Conservation (phyloP, 495 filamentous ascomycete species). For the Xylaria venustula region DNA sequence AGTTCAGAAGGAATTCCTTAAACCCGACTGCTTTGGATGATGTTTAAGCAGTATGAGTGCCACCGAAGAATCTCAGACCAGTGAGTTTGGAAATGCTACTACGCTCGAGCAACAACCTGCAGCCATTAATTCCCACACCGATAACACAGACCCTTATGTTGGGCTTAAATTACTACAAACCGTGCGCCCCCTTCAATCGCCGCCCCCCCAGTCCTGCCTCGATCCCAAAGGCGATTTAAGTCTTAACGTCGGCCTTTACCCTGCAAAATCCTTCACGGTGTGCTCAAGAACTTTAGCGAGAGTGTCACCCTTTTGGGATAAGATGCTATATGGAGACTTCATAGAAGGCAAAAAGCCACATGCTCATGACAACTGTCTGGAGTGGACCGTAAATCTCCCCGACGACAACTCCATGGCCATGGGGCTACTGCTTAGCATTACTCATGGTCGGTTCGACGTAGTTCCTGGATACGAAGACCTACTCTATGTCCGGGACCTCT, state of each 20-base stretch:
- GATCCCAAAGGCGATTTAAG: constrained; percentile 12
- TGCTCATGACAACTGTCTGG: not conserved
- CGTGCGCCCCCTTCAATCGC: no score
- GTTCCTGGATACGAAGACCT: constrained; percentile 17
- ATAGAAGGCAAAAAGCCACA: constrained; percentile 7
- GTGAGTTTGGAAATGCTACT: no score
- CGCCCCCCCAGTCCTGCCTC: not conserved
- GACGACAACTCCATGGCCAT: constrained; percentile 26
- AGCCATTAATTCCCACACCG: no score
- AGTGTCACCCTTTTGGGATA: constrained; percentile 28
- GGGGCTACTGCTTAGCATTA: constrained; percentile 24
- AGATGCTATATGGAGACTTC: constrained; percentile 27
- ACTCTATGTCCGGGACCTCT: constrained; percentile 18
- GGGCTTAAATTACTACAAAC: no score
- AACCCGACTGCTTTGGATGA: no score
- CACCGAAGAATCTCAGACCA: no score
- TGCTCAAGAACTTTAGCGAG: constrained; percentile 21
- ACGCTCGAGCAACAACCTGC: no score
- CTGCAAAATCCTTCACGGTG: constrained; percentile 19
- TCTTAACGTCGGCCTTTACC: constrained; percentile 11
- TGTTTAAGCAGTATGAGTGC: no score
- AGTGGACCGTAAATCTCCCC: constrained; percentile 27
- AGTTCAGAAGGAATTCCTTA: no score
- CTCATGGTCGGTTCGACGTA: constrained; percentile 22
- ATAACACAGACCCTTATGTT: no score